These are phyloP conservation scores for Hericium alpestre DNA, from an alignment of 768 basidiomycete genomes.

Conservation along the genomic window DNA sequence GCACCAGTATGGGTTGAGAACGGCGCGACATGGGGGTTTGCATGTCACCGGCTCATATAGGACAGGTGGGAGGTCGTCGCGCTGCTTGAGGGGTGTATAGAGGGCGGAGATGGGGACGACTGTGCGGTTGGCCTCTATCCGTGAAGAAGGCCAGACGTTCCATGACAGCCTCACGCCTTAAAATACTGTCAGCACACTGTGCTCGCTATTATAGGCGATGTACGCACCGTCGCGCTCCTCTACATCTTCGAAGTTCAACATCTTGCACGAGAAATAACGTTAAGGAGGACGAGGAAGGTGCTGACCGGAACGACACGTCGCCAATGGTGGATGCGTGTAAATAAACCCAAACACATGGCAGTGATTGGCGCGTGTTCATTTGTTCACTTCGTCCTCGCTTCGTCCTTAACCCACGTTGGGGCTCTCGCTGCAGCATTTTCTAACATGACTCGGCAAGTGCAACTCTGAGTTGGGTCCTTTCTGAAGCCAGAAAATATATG, in stretches of 20 bases:
- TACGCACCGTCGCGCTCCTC: conserved; percentile 88
- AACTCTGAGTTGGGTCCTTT: too few species aligned
- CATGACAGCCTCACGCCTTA: conserved; percentile 89
- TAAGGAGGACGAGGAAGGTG: background rate
- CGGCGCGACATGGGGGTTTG: conserved; percentile 91
- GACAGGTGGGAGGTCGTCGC: conserved; percentile 91
- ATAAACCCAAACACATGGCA: background rate
- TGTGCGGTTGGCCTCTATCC: conserved; percentile 95
- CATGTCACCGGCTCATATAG: conserved; percentile 98
- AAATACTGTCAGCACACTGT: background rate
- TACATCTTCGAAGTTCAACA: conserved; percentile 91
- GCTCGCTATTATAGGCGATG: background rate
- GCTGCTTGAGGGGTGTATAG: conserved; percentile 88
- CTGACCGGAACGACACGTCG: background rate
- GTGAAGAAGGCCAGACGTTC: conserved; percentile 98
- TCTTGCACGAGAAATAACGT: conserved; percentile 19
- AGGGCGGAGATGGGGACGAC: conserved; percentile 98
- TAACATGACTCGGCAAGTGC: too few species aligned
- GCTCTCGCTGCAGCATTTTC: too few species aligned
- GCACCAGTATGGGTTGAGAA: conserved; percentile 95
- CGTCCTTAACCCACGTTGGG: too few species aligned
- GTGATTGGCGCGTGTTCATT: too few species aligned
- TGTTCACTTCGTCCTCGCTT: too few species aligned
- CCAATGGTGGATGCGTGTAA: conserved; percentile 5
- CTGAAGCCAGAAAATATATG: too few species aligned